phyloP scores from a whole-genome alignment of 768 basidiomycete species.

The Suillus alpinus region DNA sequence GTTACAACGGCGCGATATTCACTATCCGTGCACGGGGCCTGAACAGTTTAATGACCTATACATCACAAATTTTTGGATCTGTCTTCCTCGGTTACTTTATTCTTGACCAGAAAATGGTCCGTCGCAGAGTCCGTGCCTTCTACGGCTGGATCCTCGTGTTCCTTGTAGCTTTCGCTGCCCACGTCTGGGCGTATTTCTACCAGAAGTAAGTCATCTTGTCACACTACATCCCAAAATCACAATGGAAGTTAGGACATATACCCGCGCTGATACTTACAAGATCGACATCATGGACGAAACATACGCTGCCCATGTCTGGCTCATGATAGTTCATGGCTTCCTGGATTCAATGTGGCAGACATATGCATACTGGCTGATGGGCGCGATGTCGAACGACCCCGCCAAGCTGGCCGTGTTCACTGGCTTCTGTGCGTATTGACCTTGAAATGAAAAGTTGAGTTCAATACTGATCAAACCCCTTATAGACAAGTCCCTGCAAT shows the following conservation, averaged over 20 bases:
- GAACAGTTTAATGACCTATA: conserved; percentile 74
- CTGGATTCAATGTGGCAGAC: conserved; percentile 82
- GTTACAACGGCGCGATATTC: conserved; percentile 69
- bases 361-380: conserved; percentile 73
- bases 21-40: conserved; percentile 69
- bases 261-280: conserved; percentile 43
- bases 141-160: conserved; percentile 62
- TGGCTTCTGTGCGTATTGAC: conserved; percentile 62
- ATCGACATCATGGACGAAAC: conserved; percentile 55
- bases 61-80: conserved; percentile 68
- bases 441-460: neutral
- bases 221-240: neutral
- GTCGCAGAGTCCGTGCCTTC: conserved; percentile 65
- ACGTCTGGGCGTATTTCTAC: conserved; percentile 72
- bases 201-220: conserved; percentile 45
- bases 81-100: conserved; percentile 56
- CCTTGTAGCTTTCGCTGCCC: conserved; percentile 57
- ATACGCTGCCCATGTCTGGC: conserved; percentile 50
- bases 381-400: conserved; percentile 77
- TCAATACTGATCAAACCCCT: neutral
- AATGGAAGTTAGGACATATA: conserved; percentile 43
- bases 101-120: conserved; percentile 52
- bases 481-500: conserved; percentile 67
- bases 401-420: conserved; percentile 73
- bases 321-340: conserved; percentile 66